Evolutionary conservation across 202 grass and related monocot species (phyloP).

Genomic region (Zoysia matrella): DNA sequence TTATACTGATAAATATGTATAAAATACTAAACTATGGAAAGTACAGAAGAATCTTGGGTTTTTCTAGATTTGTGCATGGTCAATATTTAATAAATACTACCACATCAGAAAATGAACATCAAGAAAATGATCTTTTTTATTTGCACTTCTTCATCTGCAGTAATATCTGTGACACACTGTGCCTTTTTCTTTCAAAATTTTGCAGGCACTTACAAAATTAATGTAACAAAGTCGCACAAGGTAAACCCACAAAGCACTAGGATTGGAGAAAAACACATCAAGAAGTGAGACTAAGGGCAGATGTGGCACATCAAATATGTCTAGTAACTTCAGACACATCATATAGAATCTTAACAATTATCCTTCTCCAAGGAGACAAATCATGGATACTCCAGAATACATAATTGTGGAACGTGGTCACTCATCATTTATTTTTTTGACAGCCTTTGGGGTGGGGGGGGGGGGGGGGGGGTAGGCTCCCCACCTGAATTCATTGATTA

Average conservation of each 20-base stretch:
- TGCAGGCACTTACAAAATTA: not conserved
- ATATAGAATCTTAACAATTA: not conserved
- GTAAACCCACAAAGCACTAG: not conserved
- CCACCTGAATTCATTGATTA: too few species aligned
- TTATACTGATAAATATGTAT: conserved; percentile 2
- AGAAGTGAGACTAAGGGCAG: not conserved
- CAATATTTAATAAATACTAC: not conserved
- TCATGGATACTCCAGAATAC: not conserved
- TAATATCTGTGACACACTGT: not conserved
- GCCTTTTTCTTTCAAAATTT: not conserved
- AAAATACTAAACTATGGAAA: not conserved
- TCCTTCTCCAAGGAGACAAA: not conserved
- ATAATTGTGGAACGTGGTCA: not conserved
- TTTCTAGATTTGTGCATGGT: not conserved
- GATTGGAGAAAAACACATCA: not conserved
- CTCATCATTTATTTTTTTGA: too few species aligned
- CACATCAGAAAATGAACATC: not conserved
- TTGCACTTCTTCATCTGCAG: not conserved
- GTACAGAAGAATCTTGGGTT: not conserved
- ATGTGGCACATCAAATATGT: not conserved
- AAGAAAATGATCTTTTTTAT: not conserved
- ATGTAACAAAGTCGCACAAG: not conserved
- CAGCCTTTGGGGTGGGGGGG: too few species aligned
- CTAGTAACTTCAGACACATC: not conserved
- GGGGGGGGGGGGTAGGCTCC: too few species aligned